Conservation (phyloP, 2,329 filamentous ascomycete genomes). For the Metarhizium anisopliae region DNA sequence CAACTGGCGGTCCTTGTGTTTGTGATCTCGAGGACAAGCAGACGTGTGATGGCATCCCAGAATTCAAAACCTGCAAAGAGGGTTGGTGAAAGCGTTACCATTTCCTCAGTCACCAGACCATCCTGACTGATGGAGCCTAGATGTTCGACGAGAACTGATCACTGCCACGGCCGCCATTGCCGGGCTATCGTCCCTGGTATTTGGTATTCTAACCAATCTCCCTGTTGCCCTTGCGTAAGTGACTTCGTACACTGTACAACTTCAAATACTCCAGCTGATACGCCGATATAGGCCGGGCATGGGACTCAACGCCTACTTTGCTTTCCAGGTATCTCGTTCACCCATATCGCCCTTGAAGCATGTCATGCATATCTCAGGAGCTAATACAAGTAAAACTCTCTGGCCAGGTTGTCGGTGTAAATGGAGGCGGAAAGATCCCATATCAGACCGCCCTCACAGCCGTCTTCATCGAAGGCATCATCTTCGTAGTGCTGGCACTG, state of each 20-base stretch:
- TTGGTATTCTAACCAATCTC: conserved; percentile 75
- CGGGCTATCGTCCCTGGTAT: conserved; percentile 64
- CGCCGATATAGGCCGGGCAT: conserved; percentile 47
- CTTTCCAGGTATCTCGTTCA: conserved; percentile 39
- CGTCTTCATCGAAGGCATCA: conserved; percentile 55
- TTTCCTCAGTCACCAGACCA: not conserved
- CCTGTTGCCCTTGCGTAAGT: conserved; percentile 39
- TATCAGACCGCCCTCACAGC: conserved; percentile 54
- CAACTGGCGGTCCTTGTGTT: conserved; percentile 69
- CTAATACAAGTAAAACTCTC: not conserved
- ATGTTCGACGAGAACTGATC: conserved; percentile 66
- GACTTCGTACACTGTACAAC: not conserved
- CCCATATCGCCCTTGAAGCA: not conserved
- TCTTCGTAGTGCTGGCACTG: conserved; percentile 55
- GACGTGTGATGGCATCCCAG: conserved; percentile 38
- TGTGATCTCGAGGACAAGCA: conserved; percentile 40
- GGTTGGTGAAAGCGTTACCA: conserved; percentile 18
- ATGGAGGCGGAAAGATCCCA: conserved; percentile 46
- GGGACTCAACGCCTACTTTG: conserved; percentile 60
- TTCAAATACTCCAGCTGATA: not conserved
- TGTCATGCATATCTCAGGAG: not conserved
- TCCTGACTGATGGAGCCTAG: conserved; percentile 21
- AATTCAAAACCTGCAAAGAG: conserved; percentile 37
- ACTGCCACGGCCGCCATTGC: conserved; percentile 77
- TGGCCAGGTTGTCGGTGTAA: conserved; percentile 45